Evolutionary conservation across 2,329 filamentous ascomycete genomes (phyloP).

Genomic region (Talaromyces sp.): DNA sequence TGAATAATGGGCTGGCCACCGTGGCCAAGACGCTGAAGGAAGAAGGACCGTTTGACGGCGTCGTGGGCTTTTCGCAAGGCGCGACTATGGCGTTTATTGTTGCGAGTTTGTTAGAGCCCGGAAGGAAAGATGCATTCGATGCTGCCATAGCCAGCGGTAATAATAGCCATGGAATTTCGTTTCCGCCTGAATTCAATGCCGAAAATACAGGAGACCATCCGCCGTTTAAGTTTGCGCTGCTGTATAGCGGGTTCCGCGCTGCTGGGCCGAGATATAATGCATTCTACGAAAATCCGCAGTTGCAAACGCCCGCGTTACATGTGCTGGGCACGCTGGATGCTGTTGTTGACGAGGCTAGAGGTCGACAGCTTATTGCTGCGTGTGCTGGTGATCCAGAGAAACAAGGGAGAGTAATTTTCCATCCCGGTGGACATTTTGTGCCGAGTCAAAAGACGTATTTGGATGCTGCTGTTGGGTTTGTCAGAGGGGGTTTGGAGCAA

Average conservation of each 20-base stretch:
- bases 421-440: slow-evolving; percentile 88
- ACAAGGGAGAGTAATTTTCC: slow-evolving; percentile 57
- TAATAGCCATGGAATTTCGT: slow-evolving; percentile 42
- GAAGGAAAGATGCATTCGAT: slow-evolving; percentile 44
- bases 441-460: slow-evolving; percentile 78
- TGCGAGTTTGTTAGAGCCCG: slow-evolving; percentile 63
- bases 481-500: slow-evolving; percentile 50
- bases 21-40: slow-evolving; percentile 60
- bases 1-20: slow-evolving; percentile 63
- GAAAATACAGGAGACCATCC: slow-evolving; percentile 39
- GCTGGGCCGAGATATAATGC: slow-evolving; percentile 58
- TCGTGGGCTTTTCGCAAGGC: slow-evolving; percentile 80
- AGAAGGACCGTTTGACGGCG: slow-evolving; percentile 68
- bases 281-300: slow-evolving; percentile 66
- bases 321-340: slow-evolving; percentile 80
- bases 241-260: slow-evolving; percentile 73
- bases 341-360: slow-evolving; percentile 76
- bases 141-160: neutral
- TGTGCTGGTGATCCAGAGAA: slow-evolving; percentile 53
- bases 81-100: slow-evolving; percentile 69
- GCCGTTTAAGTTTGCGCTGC: slow-evolving; percentile 65
- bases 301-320: slow-evolving; percentile 74
- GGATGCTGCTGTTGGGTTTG: slow-evolving; percentile 69
- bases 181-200: slow-evolving; percentile 45
- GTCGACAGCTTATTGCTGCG: slow-evolving; percentile 61